Evolutionary conservation across 2,329 filamentous ascomycete genomes (phyloP).

Genomic region (Talaromyces pinophilus): DNA sequence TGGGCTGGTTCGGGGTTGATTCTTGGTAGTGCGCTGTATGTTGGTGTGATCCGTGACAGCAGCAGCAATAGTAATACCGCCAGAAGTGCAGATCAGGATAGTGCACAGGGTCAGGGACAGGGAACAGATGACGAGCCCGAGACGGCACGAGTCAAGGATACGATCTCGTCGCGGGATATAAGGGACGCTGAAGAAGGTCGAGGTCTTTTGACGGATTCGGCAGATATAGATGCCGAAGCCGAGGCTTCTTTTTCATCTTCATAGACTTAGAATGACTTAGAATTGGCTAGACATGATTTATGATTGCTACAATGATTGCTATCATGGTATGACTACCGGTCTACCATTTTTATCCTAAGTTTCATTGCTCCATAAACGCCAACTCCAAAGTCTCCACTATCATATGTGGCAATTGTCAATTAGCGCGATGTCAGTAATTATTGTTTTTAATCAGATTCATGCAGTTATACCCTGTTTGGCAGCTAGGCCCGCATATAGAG

Average conservation of each 20-base stretch:
- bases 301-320: not conserved
- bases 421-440: not conserved
- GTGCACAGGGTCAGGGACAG: not conserved
- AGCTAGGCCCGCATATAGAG: not conserved
- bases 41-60: conserved; percentile 58
- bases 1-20: conserved; percentile 65
- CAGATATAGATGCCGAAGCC: conserved; percentile 8
- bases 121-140: not conserved
- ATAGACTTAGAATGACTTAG: conserved; percentile 14
- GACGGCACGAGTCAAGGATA: not conserved
- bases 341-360: not conserved
- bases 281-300: not conserved
- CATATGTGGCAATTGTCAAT: not conserved
- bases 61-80: conserved; percentile 7
- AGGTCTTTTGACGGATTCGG: conserved; percentile 15
- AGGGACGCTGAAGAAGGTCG: conserved; percentile 21
- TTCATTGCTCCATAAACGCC: not conserved
- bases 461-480: not conserved
- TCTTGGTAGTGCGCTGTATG: conserved; percentile 64
- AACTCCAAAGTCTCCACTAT: not conserved
- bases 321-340: not conserved
- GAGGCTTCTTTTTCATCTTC: not conserved
- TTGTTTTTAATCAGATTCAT: not conserved
- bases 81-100: not conserved
- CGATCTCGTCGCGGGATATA: not conserved